Evolutionary conservation across 768 basidiomycete genomes (phyloP).

Genomic region (Paxillus involutus): DNA sequence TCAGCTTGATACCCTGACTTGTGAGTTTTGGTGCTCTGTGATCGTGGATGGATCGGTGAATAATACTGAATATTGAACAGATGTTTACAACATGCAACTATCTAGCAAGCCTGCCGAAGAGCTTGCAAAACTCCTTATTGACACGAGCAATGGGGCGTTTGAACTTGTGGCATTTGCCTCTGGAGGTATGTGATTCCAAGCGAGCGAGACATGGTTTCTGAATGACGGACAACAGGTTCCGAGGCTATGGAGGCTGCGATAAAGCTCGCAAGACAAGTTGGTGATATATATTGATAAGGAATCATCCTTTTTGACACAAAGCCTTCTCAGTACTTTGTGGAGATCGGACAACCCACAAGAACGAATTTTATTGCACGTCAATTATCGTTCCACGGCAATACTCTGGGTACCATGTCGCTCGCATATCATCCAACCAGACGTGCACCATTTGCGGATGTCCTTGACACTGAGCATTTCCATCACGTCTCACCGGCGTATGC

Average conservation of each 20-base stretch:
- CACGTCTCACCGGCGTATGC: slow-evolving; percentile 89
- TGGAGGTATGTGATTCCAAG: slow-evolving; percentile 51
- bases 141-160: slow-evolving; percentile 73
- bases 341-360: slow-evolving; percentile 67
- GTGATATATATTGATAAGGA: slow-evolving; percentile 3
- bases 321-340: slow-evolving; percentile 59
- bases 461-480: slow-evolving; percentile 69
- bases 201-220: background rate
- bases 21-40: slow-evolving; percentile 40
- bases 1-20: slow-evolving; percentile 75
- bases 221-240: slow-evolving; percentile 50
- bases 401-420: slow-evolving; percentile 66
- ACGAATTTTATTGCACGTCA: slow-evolving; percentile 77
- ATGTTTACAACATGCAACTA: slow-evolving; percentile 86
- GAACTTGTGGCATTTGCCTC: slow-evolving; percentile 68
- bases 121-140: slow-evolving; percentile 65
- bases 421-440: slow-evolving; percentile 68
- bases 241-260: slow-evolving; percentile 90
- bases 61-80: slow-evolving; percentile 44
- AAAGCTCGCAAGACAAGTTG: slow-evolving; percentile 77
- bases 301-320: slow-evolving; percentile 8
- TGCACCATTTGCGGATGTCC: slow-evolving; percentile 62
- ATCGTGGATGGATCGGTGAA: background rate
- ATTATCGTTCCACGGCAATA: slow-evolving; percentile 86
- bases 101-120: slow-evolving; percentile 81